Percentiles rank a stretch among this genome's conserved stretches.
These are phyloP conservation scores for Aschersonia sp. DNA, from an alignment of 2,329 filamentous ascomycete species.

Conservation along the genomic window DNA sequence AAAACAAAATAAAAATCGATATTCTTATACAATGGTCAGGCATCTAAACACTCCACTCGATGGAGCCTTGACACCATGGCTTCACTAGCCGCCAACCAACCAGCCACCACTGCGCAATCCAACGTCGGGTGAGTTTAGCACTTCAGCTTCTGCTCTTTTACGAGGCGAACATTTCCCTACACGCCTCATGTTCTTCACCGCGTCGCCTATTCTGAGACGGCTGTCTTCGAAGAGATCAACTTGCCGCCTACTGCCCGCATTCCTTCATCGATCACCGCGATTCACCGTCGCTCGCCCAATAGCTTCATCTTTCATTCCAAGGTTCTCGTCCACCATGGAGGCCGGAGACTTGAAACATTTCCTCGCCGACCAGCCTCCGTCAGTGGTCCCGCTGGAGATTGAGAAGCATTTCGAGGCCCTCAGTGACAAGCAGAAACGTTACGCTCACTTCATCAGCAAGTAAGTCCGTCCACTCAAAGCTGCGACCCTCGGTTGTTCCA, in stretches of 20 bases:
- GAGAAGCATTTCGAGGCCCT: conserved; percentile 82
- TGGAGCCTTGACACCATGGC: no score
- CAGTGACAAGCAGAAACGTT: conserved; percentile 65
- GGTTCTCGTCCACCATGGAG: conserved; percentile 32
- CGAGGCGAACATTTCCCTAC: background rate
- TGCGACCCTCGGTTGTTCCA: background rate
- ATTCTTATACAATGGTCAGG: no score
- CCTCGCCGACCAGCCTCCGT: conserved; percentile 80
- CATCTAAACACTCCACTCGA: no score
- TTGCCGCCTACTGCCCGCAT: no score
- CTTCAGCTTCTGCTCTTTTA: background rate
- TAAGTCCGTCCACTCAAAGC: conserved; percentile 21
- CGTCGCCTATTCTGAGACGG: conserved; percentile 15
- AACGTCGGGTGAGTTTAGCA: background rate
- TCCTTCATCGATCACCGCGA: no score
- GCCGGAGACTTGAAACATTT: conserved; percentile 57
- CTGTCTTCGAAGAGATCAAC: conserved; percentile 16
- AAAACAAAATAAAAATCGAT: no score
- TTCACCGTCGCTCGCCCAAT: no score
- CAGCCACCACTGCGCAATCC: no score
- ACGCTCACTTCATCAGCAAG: conserved; percentile 81
- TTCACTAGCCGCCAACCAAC: no score
- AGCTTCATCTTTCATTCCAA: background rate
- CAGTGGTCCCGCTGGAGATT: conserved; percentile 75
- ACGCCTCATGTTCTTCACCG: conserved; percentile 18